A percentile compares a stretch with the other conserved stretches of the same genome.
Conservation (phyloP, 1,284 basidiomycete species). For the Pholiota adiposa region DNA sequence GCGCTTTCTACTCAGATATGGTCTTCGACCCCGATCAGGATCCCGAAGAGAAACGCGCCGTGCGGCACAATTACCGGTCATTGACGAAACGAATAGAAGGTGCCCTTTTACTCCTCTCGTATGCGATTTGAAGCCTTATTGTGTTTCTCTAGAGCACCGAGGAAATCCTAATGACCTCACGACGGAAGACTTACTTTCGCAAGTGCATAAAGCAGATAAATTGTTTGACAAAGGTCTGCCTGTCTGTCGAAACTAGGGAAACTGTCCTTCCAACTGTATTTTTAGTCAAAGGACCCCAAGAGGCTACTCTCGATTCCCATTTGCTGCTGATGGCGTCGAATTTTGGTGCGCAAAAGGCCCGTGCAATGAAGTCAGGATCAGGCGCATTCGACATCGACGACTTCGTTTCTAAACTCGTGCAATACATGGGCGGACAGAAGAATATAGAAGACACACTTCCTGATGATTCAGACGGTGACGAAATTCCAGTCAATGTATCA, state of each 20-base stretch:
- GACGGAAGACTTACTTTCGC: slow-evolving; percentile 56
- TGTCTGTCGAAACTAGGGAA: neutral
- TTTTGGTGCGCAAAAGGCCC: slow-evolving; percentile 78
- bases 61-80: slow-evolving; percentile 73
- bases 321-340: slow-evolving; percentile 72
- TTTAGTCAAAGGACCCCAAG: slow-evolving; percentile 76
- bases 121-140: neutral
- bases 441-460: slow-evolving; percentile 42
- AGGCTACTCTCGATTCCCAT: slow-evolving; percentile 81
- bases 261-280: slow-evolving; percentile 1
- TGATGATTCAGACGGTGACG: slow-evolving; percentile 54
- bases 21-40: slow-evolving; percentile 82
- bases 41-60: slow-evolving; percentile 70
- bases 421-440: slow-evolving; percentile 72
- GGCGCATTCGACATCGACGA: slow-evolving; percentile 87
- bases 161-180: slow-evolving; percentile 59
- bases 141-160: slow-evolving; percentile 37
- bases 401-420: slow-evolving; percentile 72
- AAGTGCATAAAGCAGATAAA: slow-evolving; percentile 58
- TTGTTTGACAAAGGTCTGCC: slow-evolving; percentile 64
- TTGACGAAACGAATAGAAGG: slow-evolving; percentile 67
- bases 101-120: neutral
- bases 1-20: slow-evolving; percentile 30
- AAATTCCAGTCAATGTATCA: slow-evolving; percentile 40
- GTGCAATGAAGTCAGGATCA: slow-evolving; percentile 82